Conservation (phyloP, 108 stramenopile genomes). For the Pseudonitzschia delicatissima region DNA sequence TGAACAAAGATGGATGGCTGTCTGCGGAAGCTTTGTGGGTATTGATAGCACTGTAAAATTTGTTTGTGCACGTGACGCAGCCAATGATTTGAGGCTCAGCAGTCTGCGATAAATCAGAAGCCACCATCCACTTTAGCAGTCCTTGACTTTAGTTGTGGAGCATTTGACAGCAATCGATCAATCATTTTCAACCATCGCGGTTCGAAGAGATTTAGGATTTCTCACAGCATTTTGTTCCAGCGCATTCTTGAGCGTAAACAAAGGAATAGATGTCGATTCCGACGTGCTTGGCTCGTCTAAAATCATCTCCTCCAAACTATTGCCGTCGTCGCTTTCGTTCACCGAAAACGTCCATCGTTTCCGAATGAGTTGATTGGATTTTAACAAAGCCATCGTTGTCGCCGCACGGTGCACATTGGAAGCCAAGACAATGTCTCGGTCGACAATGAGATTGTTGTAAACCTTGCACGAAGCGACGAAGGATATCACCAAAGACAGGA, state of each 20-base stretch:
- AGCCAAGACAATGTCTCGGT: slow-evolving; percentile 44
- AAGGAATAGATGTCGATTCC: slow-evolving; percentile 13
- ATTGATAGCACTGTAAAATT: slow-evolving; percentile 55
- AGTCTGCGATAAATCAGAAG: too few relatives aligned
- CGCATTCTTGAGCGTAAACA: slow-evolving; percentile 51
- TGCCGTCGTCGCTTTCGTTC: not conserved
- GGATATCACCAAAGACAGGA: slow-evolving; percentile 30
- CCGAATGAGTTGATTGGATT: slow-evolving; percentile 37
- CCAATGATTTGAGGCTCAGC: slow-evolving; percentile 26
- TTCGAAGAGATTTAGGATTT: slow-evolving; percentile 53
- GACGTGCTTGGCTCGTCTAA: not conserved
- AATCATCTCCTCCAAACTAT: not conserved
- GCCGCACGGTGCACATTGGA: slow-evolving; percentile 28
- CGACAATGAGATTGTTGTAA: slow-evolving; percentile 49
- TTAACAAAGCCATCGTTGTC: slow-evolving; percentile 31
- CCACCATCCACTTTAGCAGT: too few relatives aligned
- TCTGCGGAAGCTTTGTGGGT: slow-evolving; percentile 16
- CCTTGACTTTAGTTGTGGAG: too few relatives aligned
- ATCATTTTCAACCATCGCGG: slow-evolving; percentile 65
- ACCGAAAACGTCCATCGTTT: slow-evolving; percentile 46
- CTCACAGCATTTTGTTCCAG: slow-evolving; percentile 31
- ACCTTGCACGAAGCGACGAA: slow-evolving; percentile 41
- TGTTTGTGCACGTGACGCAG: slow-evolving; percentile 51
- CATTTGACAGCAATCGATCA: slow-evolving; percentile 21
- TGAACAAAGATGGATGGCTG: not conserved